Evolutionary conservation across 2,329 filamentous ascomycete genomes (phyloP).

Genomic region (Fusarium sp.): DNA sequence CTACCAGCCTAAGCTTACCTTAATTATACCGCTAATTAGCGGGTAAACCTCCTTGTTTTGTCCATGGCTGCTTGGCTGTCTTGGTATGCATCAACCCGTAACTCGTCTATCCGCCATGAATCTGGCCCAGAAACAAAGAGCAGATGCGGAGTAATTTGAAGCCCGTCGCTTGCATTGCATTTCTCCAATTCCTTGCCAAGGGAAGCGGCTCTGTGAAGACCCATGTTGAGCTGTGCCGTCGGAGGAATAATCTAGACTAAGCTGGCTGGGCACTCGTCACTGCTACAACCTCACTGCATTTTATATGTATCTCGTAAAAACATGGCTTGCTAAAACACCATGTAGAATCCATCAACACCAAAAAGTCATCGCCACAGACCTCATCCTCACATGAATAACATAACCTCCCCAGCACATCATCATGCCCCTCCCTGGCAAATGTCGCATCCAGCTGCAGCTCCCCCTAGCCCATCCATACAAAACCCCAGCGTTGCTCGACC

Average conservation of each 20-base stretch:
- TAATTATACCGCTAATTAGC: background rate
- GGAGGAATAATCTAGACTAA: background rate
- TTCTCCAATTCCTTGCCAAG: constrained; percentile 22
- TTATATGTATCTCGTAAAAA: background rate
- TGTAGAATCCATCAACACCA: background rate
- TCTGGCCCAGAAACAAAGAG: background rate
- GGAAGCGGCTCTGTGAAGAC: background rate
- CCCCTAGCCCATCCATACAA: background rate
- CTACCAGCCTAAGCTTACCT: background rate
- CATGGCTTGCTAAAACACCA: background rate
- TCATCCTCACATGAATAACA: background rate
- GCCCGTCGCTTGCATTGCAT: constrained; percentile 1
- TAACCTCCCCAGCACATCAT: constrained; percentile 1
- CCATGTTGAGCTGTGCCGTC: background rate
- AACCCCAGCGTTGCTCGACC: background rate
- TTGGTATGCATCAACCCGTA: background rate
- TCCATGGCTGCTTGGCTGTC: background rate
- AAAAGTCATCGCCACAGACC: background rate
- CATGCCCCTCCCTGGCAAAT: constrained; percentile 2
- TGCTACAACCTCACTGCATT: background rate
- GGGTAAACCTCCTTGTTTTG: background rate
- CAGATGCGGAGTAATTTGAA: constrained; percentile 12
- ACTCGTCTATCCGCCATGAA: background rate
- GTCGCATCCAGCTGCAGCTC: background rate
- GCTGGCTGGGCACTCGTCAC: constrained; percentile 2